These are phyloP conservation scores for Orbilia oligospora DNA, from an alignment of 2,329 filamentous ascomycete species.

Conservation along the genomic window DNA sequence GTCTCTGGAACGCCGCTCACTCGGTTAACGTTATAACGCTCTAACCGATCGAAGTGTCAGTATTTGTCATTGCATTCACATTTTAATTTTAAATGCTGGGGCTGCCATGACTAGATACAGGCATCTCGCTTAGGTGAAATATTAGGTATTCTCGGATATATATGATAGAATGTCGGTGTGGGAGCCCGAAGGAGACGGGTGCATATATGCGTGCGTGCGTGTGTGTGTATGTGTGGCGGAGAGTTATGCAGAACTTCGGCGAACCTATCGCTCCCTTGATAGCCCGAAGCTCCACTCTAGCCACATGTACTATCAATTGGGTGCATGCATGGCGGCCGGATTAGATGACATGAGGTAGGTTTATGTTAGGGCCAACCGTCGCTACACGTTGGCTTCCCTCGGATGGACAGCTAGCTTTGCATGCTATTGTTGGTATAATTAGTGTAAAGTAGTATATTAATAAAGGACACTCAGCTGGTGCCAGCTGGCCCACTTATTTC, in stretches of 20 bases:
- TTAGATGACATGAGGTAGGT: not conserved
- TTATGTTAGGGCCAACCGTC: not conserved
- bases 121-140: too few species aligned
- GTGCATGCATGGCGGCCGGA: not conserved
- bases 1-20: not conserved
- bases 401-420: not conserved
- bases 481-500: not conserved
- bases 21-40: conserved; percentile 18
- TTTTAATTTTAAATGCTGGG: conserved; percentile 1
- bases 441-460: not conserved
- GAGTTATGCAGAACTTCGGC: not conserved
- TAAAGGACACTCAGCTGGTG: not conserved
- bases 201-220: not conserved
- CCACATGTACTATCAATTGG: not conserved
- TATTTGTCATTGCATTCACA: conserved; percentile 16
- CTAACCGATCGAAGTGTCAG: conserved; percentile 11
- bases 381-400: not conserved
- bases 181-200: not conserved
- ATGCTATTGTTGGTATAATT: not conserved
- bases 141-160: too few species aligned
- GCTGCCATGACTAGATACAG: too few species aligned
- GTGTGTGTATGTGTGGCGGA: not conserved
- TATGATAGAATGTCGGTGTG: not conserved
- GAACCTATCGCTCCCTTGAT: not conserved
- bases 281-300: not conserved